Evolutionary conservation across 2,329 filamentous ascomycete species (phyloP).

Genomic region (Fusarium nisikadoi): DNA sequence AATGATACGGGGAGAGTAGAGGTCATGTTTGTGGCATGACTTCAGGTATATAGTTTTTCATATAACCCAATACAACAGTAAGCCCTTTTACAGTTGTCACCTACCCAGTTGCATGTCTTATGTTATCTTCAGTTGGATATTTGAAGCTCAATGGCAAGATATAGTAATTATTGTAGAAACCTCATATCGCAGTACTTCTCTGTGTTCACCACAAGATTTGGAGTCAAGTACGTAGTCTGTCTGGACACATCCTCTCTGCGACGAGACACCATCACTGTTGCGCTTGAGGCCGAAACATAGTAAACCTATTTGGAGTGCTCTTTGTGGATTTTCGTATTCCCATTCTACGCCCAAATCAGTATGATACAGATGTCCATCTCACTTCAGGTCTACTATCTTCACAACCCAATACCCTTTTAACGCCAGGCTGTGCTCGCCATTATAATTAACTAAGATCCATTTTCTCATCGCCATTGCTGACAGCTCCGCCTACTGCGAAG

Average conservation of each 20-base stretch:
- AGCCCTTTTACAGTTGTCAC: neutral
- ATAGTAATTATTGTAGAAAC: neutral
- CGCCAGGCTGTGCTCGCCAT: slow-evolving; percentile 46
- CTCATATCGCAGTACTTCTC: neutral
- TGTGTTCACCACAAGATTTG: neutral
- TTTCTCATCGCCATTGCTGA: slow-evolving; percentile 54
- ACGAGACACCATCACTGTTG: neutral
- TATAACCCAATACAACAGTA: neutral
- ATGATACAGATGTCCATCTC: slow-evolving; percentile 46
- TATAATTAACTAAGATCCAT: slow-evolving; percentile 58
- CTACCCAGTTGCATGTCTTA: neutral
- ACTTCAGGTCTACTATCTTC: slow-evolving; percentile 18
- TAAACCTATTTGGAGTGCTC: slow-evolving; percentile 20
- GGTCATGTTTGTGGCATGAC: neutral
- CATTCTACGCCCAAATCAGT: slow-evolving; percentile 45
- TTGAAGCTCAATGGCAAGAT: neutral
- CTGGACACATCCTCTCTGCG: neutral
- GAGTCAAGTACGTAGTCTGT: neutral
- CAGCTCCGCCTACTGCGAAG: slow-evolving; percentile 60
- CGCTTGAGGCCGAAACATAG: slow-evolving; percentile 8
- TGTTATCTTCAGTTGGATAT: neutral
- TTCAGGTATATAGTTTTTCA: neutral
- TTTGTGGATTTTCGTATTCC: slow-evolving; percentile 26
- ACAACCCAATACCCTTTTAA: slow-evolving; percentile 42
- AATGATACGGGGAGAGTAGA: neutral